Conservation (phyloP, 2,329 filamentous ascomycete genomes). For the Xylogone sp. region DNA sequence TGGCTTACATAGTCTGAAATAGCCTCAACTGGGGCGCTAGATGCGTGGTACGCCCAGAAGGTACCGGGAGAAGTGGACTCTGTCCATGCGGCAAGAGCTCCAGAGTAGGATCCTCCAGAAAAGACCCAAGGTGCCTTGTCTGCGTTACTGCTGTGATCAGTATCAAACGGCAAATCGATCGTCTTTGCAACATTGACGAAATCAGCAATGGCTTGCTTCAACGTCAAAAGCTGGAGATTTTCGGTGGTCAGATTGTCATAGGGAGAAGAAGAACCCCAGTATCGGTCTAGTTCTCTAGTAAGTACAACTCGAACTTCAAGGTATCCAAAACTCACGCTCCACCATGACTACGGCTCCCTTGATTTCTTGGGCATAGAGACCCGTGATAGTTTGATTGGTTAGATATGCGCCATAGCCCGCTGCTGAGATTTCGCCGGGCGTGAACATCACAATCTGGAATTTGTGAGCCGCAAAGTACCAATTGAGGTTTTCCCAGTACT, state of each 20-base stretch:
- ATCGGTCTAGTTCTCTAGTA: constrained; percentile 41
- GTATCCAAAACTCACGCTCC: constrained; percentile 38
- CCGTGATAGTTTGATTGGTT: constrained; percentile 44
- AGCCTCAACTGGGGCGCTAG: constrained; percentile 51
- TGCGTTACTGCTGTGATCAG: constrained; percentile 42
- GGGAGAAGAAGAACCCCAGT: constrained; percentile 54
- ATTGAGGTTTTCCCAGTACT: constrained; percentile 12
- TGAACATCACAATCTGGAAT: constrained; percentile 43
- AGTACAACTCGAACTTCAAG: background rate
- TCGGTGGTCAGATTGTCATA: constrained; percentile 46
- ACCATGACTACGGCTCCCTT: constrained; percentile 50
- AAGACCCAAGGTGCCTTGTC: constrained; percentile 52
- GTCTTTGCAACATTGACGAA: constrained; percentile 50
- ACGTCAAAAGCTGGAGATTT: constrained; percentile 49
- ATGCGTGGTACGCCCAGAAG: constrained; percentile 57
- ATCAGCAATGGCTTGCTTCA: constrained; percentile 51
- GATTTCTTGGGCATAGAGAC: constrained; percentile 47
- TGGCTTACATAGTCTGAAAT: constrained; percentile 45
- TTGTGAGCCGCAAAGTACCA: background rate
- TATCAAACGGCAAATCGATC: constrained; percentile 50
- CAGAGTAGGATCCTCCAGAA: constrained; percentile 52
- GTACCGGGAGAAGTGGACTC: constrained; percentile 48
- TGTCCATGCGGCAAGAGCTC: constrained; percentile 53
- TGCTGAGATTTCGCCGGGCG: constrained; percentile 48
- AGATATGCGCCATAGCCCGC: constrained; percentile 45